Conservation (phyloP, 2,329 filamentous ascomycete genomes). For the Nothophoma quercina region DNA sequence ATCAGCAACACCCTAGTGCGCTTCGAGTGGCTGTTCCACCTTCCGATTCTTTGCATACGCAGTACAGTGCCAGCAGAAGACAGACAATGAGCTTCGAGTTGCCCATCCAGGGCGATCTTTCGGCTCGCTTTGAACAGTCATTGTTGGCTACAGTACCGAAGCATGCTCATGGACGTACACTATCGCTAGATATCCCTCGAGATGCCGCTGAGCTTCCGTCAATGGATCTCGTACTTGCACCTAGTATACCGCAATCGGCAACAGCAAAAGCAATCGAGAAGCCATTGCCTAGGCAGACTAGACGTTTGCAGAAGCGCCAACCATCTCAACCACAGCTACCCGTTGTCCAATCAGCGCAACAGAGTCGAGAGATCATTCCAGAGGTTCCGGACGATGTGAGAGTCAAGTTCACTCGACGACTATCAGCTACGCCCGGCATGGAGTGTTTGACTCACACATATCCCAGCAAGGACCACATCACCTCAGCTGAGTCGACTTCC, state of each 20-base stretch:
- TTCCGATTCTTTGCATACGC: neutral
- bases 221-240: slow-evolving; percentile 7
- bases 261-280: slow-evolving; percentile 32
- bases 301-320: slow-evolving; percentile 43
- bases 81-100: slow-evolving; percentile 8
- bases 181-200: slow-evolving; percentile 21
- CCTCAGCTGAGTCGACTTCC: slow-evolving; percentile 10
- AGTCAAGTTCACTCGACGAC: slow-evolving; percentile 45
- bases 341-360: slow-evolving; percentile 42
- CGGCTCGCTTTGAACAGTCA: slow-evolving; percentile 2
- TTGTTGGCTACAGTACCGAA: slow-evolving; percentile 6
- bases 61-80: slow-evolving; percentile 15
- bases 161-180: slow-evolving; percentile 9
- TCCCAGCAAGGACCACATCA: slow-evolving; percentile 36
- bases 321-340: slow-evolving; percentile 38
- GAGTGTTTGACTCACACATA: slow-evolving; percentile 49
- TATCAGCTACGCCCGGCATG: slow-evolving; percentile 46
- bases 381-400: slow-evolving; percentile 45
- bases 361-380: slow-evolving; percentile 43
- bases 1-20: slow-evolving; percentile 1
- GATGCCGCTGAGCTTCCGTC: slow-evolving; percentile 13
- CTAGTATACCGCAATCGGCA: slow-evolving; percentile 25
- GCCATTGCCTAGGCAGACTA: slow-evolving; percentile 25
- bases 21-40: slow-evolving; percentile 7
- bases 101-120: neutral